Conservation (phyloP, 306 rosid genomes). For the Malus fusca region DNA sequence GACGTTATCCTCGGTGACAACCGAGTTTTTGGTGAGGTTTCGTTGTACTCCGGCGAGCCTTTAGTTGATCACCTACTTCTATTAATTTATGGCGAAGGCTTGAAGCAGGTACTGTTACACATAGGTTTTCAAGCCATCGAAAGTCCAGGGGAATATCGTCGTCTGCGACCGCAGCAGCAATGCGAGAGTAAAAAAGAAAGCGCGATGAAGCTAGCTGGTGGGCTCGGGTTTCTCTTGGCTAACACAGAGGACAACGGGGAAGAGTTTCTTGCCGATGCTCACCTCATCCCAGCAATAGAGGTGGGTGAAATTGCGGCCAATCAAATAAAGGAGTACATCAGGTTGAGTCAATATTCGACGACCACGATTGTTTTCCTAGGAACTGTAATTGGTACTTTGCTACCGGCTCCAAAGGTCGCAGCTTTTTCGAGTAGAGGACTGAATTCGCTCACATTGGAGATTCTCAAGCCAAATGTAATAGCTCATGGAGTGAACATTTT, state of each 20-base stretch:
- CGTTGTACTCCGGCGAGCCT: conserved; percentile 52
- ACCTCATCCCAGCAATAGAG: conserved; percentile 73
- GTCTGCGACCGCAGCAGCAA: conserved; percentile 86
- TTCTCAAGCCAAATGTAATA: too few species aligned
- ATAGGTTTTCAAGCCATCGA: conserved; percentile 35
- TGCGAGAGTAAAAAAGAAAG: conserved; percentile 80
- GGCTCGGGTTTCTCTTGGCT: conserved; percentile 58
- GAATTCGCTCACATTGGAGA: too few species aligned
- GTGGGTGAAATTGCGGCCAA: conserved; percentile 66
- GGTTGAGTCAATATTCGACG: conserved; percentile 31
- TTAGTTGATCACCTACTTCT: conserved; percentile 45
- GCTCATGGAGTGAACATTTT: too few species aligned
- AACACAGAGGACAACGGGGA: conserved; percentile 57
- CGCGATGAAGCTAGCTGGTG: conserved; percentile 72
- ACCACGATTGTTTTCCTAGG: too few species aligned
- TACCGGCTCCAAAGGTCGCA: too few species aligned
- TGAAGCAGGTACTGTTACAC: conserved; percentile 47
- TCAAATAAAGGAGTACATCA: conserved; percentile 49
- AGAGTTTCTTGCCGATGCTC: conserved; percentile 80
- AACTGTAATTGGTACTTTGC: too few species aligned
- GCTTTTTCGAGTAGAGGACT: too few species aligned
- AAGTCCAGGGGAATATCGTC: conserved; percentile 66
- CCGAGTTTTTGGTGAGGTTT: conserved; percentile 49
- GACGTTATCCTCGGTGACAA: conserved; percentile 65
- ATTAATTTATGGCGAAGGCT: conserved; percentile 48